Conservation (phyloP, 345 rosid genomes). For the Aquilaria malaccensis region DNA sequence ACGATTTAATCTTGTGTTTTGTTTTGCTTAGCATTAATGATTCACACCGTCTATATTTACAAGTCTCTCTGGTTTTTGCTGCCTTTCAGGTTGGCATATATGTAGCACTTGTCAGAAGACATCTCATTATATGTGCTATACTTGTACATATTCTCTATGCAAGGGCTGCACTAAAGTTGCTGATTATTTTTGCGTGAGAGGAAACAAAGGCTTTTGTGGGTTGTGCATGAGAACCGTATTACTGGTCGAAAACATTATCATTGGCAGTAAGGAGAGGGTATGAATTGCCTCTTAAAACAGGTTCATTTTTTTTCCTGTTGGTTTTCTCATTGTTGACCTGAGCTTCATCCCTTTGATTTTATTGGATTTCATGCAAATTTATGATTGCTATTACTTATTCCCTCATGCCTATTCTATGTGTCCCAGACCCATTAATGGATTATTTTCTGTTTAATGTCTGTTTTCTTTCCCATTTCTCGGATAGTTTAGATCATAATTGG, state of each 20-base stretch:
- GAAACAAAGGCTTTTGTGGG: constrained; percentile 79
- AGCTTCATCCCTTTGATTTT: too few relatives aligned
- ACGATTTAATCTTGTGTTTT: too few relatives aligned
- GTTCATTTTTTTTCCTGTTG: too few relatives aligned
- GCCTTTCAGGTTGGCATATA: constrained; percentile 83
- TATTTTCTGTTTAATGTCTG: background rate
- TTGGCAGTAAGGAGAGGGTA: constrained; percentile 52
- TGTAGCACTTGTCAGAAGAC: constrained; percentile 72
- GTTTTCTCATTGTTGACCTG: too few relatives aligned
- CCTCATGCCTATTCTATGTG: too few relatives aligned
- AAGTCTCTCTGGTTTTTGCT: background rate
- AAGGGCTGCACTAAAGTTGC: constrained; percentile 78
- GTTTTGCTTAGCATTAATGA: background rate
- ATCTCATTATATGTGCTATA: constrained; percentile 79
- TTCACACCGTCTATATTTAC: background rate
- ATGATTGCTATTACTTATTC: too few relatives aligned
- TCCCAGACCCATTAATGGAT: too few relatives aligned
- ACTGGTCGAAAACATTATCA: constrained; percentile 63
- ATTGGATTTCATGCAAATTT: too few relatives aligned
- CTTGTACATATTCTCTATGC: constrained; percentile 86
- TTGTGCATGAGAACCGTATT: constrained; percentile 69
- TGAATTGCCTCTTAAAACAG: constrained; percentile 10
- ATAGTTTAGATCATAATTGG: too few relatives aligned
- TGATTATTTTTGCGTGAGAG: constrained; percentile 66
- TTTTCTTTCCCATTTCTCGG: background rate